A percentile compares a stretch with the other conserved stretches of the same genome.
Evolutionary conservation across 768 basidiomycete genomes (phyloP).

Genomic region (Mycena epipterygia): DNA sequence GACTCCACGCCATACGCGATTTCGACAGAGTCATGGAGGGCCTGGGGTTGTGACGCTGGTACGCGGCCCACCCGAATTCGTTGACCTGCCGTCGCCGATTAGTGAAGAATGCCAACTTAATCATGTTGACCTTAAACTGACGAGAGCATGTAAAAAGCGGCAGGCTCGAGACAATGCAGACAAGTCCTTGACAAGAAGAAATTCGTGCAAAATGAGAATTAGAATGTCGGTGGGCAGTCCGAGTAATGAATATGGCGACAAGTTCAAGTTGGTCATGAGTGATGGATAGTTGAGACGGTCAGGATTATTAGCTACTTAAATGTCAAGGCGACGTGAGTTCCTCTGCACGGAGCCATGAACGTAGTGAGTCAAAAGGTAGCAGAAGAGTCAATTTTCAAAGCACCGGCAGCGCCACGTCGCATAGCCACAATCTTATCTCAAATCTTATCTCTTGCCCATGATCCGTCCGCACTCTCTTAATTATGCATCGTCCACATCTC

Average conservation of each 20-base stretch:
- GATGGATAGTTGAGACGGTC: neutral
- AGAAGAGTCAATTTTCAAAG: too few species aligned
- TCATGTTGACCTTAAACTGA: slow-evolving; percentile 47
- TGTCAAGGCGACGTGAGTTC: neutral
- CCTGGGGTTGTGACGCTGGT: slow-evolving; percentile 64
- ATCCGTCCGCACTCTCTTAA: neutral
- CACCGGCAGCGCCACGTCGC: neutral
- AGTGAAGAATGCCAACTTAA: slow-evolving; percentile 6
- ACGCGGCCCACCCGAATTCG: slow-evolving; percentile 71
- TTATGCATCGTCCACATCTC: neutral
- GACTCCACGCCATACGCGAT: slow-evolving; percentile 59
- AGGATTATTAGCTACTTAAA: neutral
- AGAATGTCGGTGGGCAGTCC: slow-evolving; percentile 68
- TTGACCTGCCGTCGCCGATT: slow-evolving; percentile 59
- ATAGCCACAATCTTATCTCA: neutral
- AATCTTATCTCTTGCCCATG: neutral
- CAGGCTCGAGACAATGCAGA: slow-evolving; percentile 57
- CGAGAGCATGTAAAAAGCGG: slow-evolving; percentile 55
- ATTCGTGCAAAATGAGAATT: slow-evolving; percentile 63
- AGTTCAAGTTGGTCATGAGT: slow-evolving; percentile 4
- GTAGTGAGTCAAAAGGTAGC: neutral
- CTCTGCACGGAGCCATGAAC: neutral
- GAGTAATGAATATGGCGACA: slow-evolving; percentile 7
- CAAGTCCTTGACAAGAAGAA: slow-evolving; percentile 59
- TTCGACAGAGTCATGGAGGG: slow-evolving; percentile 66